Percentiles rank a stretch among this genome's conserved stretches.
These are phyloP conservation scores for Ceratocystis eucalypticola DNA, from an alignment of 2,329 filamentous ascomycete genomes.

Conservation along the genomic window DNA sequence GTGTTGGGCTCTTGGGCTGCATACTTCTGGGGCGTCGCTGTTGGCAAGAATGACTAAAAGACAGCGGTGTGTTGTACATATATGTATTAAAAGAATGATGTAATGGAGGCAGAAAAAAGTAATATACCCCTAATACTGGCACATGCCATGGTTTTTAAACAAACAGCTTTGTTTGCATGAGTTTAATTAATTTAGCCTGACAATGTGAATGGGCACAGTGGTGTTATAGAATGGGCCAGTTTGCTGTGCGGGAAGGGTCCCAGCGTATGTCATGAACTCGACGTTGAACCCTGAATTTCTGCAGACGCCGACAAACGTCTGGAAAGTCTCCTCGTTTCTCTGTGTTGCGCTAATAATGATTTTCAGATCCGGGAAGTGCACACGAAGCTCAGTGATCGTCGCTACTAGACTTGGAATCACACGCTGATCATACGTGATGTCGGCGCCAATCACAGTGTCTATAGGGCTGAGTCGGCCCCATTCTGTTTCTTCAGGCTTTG, in stretches of 20 bases:
- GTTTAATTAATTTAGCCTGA: constrained; percentile 11
- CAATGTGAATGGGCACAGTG: constrained; percentile 44
- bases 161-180: neutral
- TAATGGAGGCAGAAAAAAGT: neutral
- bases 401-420: constrained; percentile 50
- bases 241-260: constrained; percentile 32
- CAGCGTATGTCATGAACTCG: constrained; percentile 31
- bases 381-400: constrained; percentile 50
- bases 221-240: constrained; percentile 52
- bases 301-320: constrained; percentile 48
- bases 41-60: constrained; percentile 31
- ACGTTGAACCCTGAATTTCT: constrained; percentile 34
- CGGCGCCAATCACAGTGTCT: constrained; percentile 60
- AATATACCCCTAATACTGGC: neutral
- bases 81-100: neutral
- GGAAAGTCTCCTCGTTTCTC: constrained; percentile 55
- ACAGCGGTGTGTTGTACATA: neutral
- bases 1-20: constrained; percentile 40
- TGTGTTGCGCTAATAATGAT: constrained; percentile 59
- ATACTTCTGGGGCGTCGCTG: constrained; percentile 48
- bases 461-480: constrained; percentile 23
- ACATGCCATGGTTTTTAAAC: neutral
- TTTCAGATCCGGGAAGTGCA: constrained; percentile 39
- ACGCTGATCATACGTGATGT: constrained; percentile 61
- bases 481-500: constrained; percentile 32